These are phyloP conservation scores for Kwoniella botswanensis DNA, from an alignment of 768 basidiomycete species.

Conservation along the genomic window DNA sequence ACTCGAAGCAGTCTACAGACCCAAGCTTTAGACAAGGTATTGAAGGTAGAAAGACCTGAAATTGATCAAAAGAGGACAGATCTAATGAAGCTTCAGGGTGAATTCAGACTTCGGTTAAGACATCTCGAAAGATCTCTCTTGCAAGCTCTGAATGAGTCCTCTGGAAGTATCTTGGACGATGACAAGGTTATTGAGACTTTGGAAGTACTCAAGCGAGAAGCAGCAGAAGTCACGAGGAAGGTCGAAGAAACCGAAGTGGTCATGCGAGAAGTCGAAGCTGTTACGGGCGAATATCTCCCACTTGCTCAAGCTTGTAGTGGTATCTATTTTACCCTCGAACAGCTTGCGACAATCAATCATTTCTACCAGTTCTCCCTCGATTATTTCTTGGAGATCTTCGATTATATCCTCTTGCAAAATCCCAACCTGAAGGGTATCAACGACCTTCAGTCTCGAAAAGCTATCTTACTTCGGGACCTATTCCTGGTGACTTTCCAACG, in stretches of 20 bases:
- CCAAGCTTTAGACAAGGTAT: constrained; percentile 94
- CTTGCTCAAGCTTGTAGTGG: constrained; percentile 95
- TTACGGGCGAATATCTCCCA: constrained; percentile 91
- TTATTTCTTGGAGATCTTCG: constrained; percentile 99
- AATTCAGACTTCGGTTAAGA: constrained; percentile 89
- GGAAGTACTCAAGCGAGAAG: constrained; percentile 93
- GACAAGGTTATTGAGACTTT: constrained; percentile 92
- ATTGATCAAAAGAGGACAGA: constrained; percentile 94
- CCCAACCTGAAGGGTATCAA: constrained; percentile 81
- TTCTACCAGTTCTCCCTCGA: constrained; percentile 98
- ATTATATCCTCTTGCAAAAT: constrained; percentile 89
- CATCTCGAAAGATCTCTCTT: constrained; percentile 90
- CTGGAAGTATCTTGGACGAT: constrained; percentile 96
- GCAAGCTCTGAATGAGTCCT: constrained; percentile 93
- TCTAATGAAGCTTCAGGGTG: constrained; percentile 96
- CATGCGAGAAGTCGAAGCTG: constrained; percentile 95
- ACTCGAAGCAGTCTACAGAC: constrained; percentile 97
- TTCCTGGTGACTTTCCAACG: constrained; percentile 87
- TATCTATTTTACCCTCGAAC: constrained; percentile 95
- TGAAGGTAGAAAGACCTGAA: constrained; percentile 95
- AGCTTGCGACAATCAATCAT: constrained; percentile 89
- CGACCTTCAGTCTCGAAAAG: constrained; percentile 73
- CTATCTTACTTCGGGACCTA: constrained; percentile 81
- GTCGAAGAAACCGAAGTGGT: constrained; percentile 95
- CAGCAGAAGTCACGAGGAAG: constrained; percentile 91